Conservation (phyloP, 2,329 filamentous ascomycete genomes). For the Penicillium sp. region DNA sequence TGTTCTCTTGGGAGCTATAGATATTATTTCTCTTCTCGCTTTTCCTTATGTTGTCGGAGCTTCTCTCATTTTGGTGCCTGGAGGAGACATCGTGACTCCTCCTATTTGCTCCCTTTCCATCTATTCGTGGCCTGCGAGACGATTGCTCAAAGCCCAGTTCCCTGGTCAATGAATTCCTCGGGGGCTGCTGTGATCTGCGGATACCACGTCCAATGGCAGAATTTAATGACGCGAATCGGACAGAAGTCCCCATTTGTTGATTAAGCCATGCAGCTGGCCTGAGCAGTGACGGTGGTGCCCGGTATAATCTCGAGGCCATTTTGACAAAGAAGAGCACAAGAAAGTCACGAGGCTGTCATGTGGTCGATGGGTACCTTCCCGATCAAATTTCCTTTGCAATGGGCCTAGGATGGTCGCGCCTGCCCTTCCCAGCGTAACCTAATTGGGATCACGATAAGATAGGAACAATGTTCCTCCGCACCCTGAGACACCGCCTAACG, state of each 20-base stretch:
- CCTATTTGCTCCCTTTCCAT: not conserved
- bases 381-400: too few relatives aligned
- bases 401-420: too few relatives aligned
- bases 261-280: not conserved
- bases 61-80: not conserved
- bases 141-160: not conserved
- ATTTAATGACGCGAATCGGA: conserved; percentile 57
- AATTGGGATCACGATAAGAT: not conserved
- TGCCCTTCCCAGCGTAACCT: not conserved
- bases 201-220: conserved; percentile 73
- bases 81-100: not conserved
- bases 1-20: not conserved
- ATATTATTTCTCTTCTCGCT: not conserved
- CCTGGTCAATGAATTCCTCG: conserved; percentile 2
- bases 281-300: not conserved
- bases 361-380: not conserved
- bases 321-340: conserved; percentile 27
- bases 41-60: not conserved
- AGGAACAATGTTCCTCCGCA: not conserved
- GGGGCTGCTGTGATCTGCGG: conserved; percentile 48
- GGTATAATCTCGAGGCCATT: not conserved
- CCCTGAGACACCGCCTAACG: not conserved
- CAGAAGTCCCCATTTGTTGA: not conserved
- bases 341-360: not conserved
- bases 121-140: conserved; percentile 1